Base-by-base conservation (phyloP, 2,329 filamentous ascomycete species). In the Saccharata proteae region DNA sequence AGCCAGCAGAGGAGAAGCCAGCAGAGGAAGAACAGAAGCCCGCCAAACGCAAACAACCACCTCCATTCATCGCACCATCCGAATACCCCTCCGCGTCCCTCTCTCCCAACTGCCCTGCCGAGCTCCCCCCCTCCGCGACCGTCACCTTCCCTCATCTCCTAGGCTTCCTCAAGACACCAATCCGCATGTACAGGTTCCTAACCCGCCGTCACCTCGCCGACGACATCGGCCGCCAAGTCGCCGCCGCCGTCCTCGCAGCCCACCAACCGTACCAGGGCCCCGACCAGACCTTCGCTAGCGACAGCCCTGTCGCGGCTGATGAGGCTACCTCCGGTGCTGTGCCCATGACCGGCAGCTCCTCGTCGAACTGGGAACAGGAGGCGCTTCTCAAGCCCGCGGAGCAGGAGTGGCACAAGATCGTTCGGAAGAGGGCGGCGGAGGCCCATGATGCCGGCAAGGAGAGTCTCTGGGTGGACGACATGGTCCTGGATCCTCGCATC, bases 161-260 rank as follows among this genome's bases (percentile, higher is more conserved):
- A 17, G 90, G 90, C 38, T 93, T 98, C 64, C 63, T 81, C 40
- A 88, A 90, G 60, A 94, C 88, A 3, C 81, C 85, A 1, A 80
- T 77, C 41, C 78, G 90, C 38, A 67, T 96, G 38, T 80, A 80
- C 49, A 80, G 90, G 41, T 98, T 86, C 67, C 65, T 98, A 38
- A 93, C 79, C 54, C 77, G 79, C 38, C 79, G 90, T 32, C 61
- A 72, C 40, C 67, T 93, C n/a, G 88, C 88, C 40, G 88, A 98
- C 49, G 69, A 77, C 26, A 76, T 94, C 38, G 90, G 90, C 30
- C 77, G 82, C 24, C 76, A 94, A 41, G 84, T 92, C 12, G 88
- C 88, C 1, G 80, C 84, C 20, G 76, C 80, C 20, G 88, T 92
- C 37, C 72, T 94, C 21, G 74, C 62, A 9, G 57, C 52, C 9